phyloP scores from a whole-genome alignment of 371 early-diverging fungal species.

The Dinochytrium kinnereticum region DNA sequence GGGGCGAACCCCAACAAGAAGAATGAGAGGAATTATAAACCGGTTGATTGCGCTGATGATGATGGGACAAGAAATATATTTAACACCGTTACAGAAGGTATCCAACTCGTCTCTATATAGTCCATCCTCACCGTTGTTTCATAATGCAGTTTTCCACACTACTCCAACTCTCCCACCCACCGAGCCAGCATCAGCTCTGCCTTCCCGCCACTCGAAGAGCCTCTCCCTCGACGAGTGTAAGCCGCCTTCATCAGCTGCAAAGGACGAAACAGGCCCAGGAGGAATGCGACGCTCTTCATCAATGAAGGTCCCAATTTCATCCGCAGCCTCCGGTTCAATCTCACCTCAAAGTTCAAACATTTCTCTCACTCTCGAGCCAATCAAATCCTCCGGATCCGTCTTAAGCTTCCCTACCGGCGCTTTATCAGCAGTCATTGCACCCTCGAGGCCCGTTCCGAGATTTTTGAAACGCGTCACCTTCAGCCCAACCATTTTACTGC shows the following conservation, averaged over 20 bases:
- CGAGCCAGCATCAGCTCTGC: too few relatives aligned
- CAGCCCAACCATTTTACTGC: slow-evolving; percentile 40
- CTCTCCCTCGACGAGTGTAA: slow-evolving; percentile 21
- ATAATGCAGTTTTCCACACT: too few relatives aligned
- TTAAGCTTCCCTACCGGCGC: neutral
- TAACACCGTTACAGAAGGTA: slow-evolving; percentile 58
- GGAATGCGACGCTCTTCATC: neutral
- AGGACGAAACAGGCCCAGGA: neutral
- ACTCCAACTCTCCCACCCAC: too few relatives aligned
- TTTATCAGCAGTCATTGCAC: neutral
- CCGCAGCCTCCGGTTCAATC: neutral
- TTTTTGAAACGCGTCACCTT: slow-evolving; percentile 37
- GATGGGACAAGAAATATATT: slow-evolving; percentile 61
- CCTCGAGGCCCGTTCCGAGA: neutral
- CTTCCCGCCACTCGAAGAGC: slow-evolving; percentile 26
- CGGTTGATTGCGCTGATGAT: slow-evolving; percentile 74
- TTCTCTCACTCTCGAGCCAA: neutral
- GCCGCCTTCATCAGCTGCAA: slow-evolving; percentile 4
- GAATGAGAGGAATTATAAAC: slow-evolving; percentile 64
- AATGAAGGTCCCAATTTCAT: neutral
- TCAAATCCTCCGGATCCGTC: neutral
- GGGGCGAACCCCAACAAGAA: slow-evolving; percentile 62
- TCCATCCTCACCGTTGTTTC: too few relatives aligned
- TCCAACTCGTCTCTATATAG: too few relatives aligned
- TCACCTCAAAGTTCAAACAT: neutral